These are phyloP conservation scores for Cladochytrium replicatum DNA, from an alignment of 192 early-diverging fungal genomes.

Conservation along the genomic window DNA sequence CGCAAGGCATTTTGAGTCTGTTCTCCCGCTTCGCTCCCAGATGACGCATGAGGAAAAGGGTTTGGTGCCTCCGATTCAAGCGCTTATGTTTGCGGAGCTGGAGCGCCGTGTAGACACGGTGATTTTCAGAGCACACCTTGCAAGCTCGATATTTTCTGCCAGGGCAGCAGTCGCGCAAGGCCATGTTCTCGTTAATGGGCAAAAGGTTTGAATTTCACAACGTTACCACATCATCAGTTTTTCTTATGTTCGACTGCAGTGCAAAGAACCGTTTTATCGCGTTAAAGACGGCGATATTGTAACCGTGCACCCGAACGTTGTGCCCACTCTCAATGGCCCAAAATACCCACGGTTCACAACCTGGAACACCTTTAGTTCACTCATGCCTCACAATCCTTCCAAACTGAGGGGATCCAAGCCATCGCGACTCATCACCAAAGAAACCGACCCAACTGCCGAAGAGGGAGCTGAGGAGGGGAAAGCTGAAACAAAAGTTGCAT, in stretches of 20 bases:
- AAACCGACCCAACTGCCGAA: no score
- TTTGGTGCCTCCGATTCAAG: conserved; percentile 32
- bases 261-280: conserved; percentile 70
- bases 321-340: conserved; percentile 39
- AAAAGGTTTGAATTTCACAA: conserved; percentile 59
- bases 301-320: conserved; percentile 63
- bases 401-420: no score
- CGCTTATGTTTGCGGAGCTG: conserved; percentile 75
- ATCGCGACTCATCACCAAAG: no score
- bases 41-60: conserved; percentile 25
- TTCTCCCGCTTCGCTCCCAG: conserved; percentile 26
- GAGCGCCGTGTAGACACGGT: conserved; percentile 90
- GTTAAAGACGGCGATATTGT: conserved; percentile 82
- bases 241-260: conserved; percentile 26
- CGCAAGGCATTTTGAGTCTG: conserved; percentile 27
- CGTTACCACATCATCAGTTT: background rate
- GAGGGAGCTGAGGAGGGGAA: background rate
- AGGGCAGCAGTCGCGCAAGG: conserved; percentile 71
- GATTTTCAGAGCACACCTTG: conserved; percentile 88
- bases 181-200: conserved; percentile 87
- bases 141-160: conserved; percentile 74
- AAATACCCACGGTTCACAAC: no score
- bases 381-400: no score
- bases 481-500: conserved; percentile 3
- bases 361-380: no score